phyloP scores from a whole-genome alignment of 176 grass and related monocot species.

The Cenchrus fungigraminus region DNA sequence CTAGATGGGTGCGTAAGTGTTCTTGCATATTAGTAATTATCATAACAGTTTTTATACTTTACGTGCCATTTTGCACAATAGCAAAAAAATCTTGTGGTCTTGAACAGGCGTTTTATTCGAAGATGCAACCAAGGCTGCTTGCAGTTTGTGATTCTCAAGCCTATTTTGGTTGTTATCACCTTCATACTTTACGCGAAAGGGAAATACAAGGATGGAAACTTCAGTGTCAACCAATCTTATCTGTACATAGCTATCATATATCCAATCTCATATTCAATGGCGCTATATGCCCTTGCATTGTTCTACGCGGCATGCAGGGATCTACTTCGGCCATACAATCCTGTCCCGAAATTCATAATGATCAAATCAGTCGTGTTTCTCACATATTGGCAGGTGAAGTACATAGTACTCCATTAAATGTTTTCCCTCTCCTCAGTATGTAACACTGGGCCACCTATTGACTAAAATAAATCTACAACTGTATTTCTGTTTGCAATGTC shows the following conservation, averaged over 20 bases:
- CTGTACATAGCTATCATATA: constrained; percentile 99
- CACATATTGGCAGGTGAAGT: constrained; percentile 96
- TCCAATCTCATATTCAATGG: constrained; percentile 91
- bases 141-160: constrained; percentile 99
- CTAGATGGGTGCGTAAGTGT: constrained; percentile 78
- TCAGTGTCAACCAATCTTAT: constrained; percentile 93
- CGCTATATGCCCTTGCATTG: constrained; percentile 84
- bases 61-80: neutral
- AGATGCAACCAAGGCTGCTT: constrained; percentile 98
- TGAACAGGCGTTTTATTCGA: constrained; percentile 93
- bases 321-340: constrained; percentile 88
- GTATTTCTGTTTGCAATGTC: constrained; percentile 4
- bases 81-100: constrained; percentile 7
- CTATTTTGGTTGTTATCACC: constrained; percentile 95
- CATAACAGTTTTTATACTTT: constrained; percentile 11
- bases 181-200: constrained; percentile 96
- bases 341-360: constrained; percentile 95
- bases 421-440: neutral
- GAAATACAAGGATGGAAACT: constrained; percentile 92
- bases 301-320: constrained; percentile 97
- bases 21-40: constrained; percentile 30
- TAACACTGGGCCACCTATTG: neutral
- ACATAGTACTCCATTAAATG: neutral
- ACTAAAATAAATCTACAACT: neutral
- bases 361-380: constrained; percentile 98